phyloP scores from a whole-genome alignment of 2,329 filamentous ascomycete genomes.

The Rutstroemia sp. region DNA sequence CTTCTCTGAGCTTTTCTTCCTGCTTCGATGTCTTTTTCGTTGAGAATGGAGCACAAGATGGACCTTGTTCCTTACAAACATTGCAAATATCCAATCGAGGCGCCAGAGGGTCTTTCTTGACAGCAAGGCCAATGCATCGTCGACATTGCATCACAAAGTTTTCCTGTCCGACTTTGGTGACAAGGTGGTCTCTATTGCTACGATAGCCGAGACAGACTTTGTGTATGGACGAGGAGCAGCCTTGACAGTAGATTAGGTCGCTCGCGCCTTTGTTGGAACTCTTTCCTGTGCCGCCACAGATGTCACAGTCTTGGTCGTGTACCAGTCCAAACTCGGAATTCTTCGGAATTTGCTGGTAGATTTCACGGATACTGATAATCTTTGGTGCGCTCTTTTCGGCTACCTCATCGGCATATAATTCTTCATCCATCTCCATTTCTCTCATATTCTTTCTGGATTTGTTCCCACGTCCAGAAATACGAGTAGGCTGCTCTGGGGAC shows the following conservation, averaged over 20 bases:
- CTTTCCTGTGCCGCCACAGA: slow-evolving; percentile 53
- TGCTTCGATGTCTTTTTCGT: slow-evolving; percentile 64
- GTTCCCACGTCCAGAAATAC: slow-evolving; percentile 30
- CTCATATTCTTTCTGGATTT: slow-evolving; percentile 33
- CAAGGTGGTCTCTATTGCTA: slow-evolving; percentile 71
- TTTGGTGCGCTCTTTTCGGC: slow-evolving; percentile 41
- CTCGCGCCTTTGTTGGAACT: slow-evolving; percentile 48
- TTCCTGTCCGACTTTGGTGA: slow-evolving; percentile 72
- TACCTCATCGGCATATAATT: slow-evolving; percentile 43
- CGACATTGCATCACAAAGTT: slow-evolving; percentile 86
- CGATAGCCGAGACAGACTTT: slow-evolving; percentile 73
- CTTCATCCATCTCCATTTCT: slow-evolving; percentile 42
- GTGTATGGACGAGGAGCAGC: slow-evolving; percentile 79
- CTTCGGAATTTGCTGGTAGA: slow-evolving; percentile 56
- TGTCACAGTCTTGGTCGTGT: slow-evolving; percentile 66
- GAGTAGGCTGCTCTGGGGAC: slow-evolving; percentile 20
- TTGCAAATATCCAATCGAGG: slow-evolving; percentile 69
- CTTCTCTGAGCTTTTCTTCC: slow-evolving; percentile 74
- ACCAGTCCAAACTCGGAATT: slow-evolving; percentile 60
- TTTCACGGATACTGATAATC: slow-evolving; percentile 61
- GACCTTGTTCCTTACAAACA: slow-evolving; percentile 56
- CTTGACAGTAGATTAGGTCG: slow-evolving; percentile 78
- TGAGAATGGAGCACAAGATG: slow-evolving; percentile 69
- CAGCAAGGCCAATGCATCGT: slow-evolving; percentile 65
- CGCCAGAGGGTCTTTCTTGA: slow-evolving; percentile 59